Evolutionary conservation across 768 basidiomycete species (phyloP).

Genomic region (Kwoniella dendrophila): DNA sequence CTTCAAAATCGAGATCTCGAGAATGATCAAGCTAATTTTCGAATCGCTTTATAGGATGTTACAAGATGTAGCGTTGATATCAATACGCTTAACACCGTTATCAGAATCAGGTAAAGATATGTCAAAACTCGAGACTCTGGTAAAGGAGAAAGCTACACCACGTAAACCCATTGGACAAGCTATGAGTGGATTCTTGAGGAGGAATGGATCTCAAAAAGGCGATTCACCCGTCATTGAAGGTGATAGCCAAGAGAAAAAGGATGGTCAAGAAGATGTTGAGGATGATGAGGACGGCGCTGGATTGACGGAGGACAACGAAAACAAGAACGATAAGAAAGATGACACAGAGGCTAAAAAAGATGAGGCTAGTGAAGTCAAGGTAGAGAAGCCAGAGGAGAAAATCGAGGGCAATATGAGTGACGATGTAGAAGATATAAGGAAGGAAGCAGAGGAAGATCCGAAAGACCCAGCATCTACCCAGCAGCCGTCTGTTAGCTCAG

Average conservation of each 20-base stretch:
- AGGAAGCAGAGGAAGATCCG: too few relatives aligned
- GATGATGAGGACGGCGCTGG: slow-evolving; percentile 22
- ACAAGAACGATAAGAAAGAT: neutral
- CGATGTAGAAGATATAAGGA: neutral
- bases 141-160: slow-evolving; percentile 72
- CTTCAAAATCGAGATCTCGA: neutral
- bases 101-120: slow-evolving; percentile 68
- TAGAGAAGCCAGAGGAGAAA: neutral
- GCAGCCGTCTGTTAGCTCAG: too few relatives aligned
- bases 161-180: slow-evolving; percentile 44
- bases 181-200: slow-evolving; percentile 41
- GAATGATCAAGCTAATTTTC: neutral
- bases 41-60: slow-evolving; percentile 64
- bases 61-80: slow-evolving; percentile 74
- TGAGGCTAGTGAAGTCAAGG: neutral
- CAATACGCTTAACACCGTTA: slow-evolving; percentile 72
- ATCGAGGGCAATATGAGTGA: neutral
- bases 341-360: neutral
- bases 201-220: slow-evolving; percentile 23
- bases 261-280: slow-evolving; percentile 21
- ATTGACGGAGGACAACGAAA: neutral
- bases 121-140: slow-evolving; percentile 79
- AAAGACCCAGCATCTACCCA: too few relatives aligned
- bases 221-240: slow-evolving; percentile 16
- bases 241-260: slow-evolving; percentile 9